Conservation (phyloP, 164 flowering plant genomes). For the Santalum album region DNA sequence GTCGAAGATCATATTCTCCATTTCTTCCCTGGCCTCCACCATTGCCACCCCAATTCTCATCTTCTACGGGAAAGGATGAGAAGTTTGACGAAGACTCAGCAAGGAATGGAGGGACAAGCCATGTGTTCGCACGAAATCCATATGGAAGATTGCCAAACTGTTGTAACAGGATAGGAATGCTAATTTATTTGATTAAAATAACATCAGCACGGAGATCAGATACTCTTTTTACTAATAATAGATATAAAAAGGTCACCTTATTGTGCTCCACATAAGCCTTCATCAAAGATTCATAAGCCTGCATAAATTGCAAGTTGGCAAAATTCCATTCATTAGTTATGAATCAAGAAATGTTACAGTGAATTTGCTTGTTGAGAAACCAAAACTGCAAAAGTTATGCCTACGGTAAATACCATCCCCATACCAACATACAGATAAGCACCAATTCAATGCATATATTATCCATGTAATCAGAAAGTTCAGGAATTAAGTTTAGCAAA, state of each 20-base stretch:
- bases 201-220: background rate
- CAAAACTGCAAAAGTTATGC: too few relatives aligned
- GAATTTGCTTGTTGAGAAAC: background rate
- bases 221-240: background rate
- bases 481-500: too few relatives aligned
- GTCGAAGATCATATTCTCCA: constrained; percentile 50
- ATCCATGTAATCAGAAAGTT: too few relatives aligned
- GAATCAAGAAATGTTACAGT: background rate
- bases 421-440: too few relatives aligned
- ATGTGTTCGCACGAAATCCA: constrained; percentile 91
- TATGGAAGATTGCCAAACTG: constrained; percentile 98
- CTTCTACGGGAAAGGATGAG: constrained; percentile 65
- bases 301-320: constrained; percentile 23
- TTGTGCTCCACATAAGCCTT: constrained; percentile 87
- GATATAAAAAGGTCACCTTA: constrained; percentile 42
- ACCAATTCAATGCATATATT: too few relatives aligned
- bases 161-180: constrained; percentile 7
- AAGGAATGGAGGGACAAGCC: constrained; percentile 74
- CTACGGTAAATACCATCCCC: too few relatives aligned
- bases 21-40: constrained; percentile 86
- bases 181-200: background rate
- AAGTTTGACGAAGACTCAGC: constrained; percentile 49
- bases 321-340: constrained; percentile 5
- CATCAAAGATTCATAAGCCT: constrained; percentile 88
- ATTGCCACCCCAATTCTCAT: constrained; percentile 92